These are phyloP conservation scores for Blastomyces silverae DNA, from an alignment of 2,329 filamentous ascomycete species.

Conservation along the genomic window DNA sequence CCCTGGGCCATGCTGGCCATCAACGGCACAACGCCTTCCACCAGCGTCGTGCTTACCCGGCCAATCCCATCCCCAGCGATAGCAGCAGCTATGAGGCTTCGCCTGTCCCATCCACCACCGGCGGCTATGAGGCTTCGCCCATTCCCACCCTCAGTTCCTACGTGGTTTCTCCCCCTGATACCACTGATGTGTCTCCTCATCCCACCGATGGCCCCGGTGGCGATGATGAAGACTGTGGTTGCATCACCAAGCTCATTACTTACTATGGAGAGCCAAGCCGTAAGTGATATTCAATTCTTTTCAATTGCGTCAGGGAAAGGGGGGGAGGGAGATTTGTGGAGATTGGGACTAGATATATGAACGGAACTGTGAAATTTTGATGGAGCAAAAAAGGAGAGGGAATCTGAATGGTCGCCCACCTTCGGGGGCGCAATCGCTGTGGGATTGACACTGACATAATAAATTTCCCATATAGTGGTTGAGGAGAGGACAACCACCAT, in stretches of 20 bases:
- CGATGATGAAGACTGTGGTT: conserved; percentile 50
- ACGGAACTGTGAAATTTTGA: background rate
- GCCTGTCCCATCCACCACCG: background rate
- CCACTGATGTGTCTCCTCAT: background rate
- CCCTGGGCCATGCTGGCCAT: conserved; percentile 53
- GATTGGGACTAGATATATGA: background rate
- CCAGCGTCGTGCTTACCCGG: conserved; percentile 47
- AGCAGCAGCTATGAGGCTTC: background rate
- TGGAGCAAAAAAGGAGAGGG: conserved; percentile 28
- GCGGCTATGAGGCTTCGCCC: background rate
- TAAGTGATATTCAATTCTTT: conserved; percentile 34
- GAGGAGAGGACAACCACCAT: conserved; percentile 31
- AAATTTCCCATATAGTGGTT: conserved; percentile 17
- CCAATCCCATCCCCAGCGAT: conserved; percentile 21
- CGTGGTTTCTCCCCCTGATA: background rate
- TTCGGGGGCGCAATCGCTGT: background rate
- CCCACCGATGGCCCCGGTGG: background rate
- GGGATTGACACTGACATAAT: conserved; percentile 20
- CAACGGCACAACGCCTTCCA: conserved; percentile 50
- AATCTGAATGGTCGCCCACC: background rate
- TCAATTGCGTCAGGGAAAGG: background rate
- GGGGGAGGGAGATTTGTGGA: background rate
- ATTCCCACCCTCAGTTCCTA: background rate
- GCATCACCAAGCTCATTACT: conserved; percentile 68
- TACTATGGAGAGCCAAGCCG: conserved; percentile 60